Evolutionary conservation across 1,284 basidiomycete species (phyloP), one percentile per base, ranked within the genome.

Genomic region (Tetrapyrgos nigripes): DNA sequence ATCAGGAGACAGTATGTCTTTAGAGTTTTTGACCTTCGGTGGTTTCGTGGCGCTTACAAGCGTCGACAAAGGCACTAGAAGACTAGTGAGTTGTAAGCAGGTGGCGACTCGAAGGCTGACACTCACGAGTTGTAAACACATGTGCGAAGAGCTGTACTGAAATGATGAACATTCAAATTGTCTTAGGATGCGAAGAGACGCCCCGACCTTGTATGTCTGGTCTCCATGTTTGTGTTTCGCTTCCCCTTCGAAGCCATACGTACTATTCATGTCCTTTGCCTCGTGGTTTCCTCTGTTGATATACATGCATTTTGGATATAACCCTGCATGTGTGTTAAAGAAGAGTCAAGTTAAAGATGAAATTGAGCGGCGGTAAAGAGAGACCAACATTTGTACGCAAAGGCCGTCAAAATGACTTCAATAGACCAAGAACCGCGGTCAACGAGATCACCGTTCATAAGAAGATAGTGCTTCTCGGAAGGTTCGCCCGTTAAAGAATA

Each of bases 261-360:
- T 86, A 45, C 89, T 79, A 67, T 91, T 91, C 88, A 91, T 93
- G 61, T 98, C 94, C 74, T 92, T 94, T 53, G 96, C 92, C 79
- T 99, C 97, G 73, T 99, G 97, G 76, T 98, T 99, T 24, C 97
- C 97, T 60, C 97, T 86, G 74, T 97, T 98, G 70, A 97, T 87
- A 73, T 84, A 96, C 80, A 96, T 92, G 59, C 83, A 86, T 60
- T 86, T 86, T 2, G 95, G 96, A 76, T 93, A 95, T 53, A 97
- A 78, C 95, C 93, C 92, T 93, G 59, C 60, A 60, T 58, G 45
- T 26, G 24, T 26, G 61, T 43, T 63, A 50, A 62, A 28, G 62
- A 44, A 37, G 52, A 57, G 56, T 52, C 44, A 58, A n/a, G n/a
- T n/a, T n/a, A n/a, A n/a, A n/a, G n/a, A n/a, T n/a, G n/a, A n/a